Conservation (phyloP, 257 asterid genomes). For the Scutellaria barbata region DNA sequence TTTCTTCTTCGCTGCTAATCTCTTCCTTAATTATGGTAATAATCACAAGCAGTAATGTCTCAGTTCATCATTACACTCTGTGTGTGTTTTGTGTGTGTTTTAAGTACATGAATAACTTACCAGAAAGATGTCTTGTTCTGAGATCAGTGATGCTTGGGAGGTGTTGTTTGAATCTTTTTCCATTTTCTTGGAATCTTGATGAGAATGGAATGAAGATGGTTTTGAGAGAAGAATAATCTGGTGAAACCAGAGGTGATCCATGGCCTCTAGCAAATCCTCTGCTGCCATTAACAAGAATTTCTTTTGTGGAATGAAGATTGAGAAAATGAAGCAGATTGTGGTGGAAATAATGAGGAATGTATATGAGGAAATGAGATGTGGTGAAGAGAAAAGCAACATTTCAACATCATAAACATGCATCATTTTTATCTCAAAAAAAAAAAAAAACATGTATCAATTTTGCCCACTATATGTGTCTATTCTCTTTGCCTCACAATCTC, state of each 20-base stretch:
- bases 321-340: slow-evolving; percentile 15
- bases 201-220: not conserved
- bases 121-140: not conserved
- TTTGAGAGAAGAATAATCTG: slow-evolving; percentile 43
- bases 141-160: no score
- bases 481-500: not conserved
- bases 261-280: slow-evolving; percentile 41
- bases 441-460: slow-evolving; percentile 31
- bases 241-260: slow-evolving; percentile 72
- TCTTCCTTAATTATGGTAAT: slow-evolving; percentile 44
- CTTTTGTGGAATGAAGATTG: not conserved
- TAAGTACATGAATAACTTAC: slow-evolving; percentile 25
- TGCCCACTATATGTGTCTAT: slow-evolving; percentile 28
- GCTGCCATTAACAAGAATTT: slow-evolving; percentile 47
- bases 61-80: no score
- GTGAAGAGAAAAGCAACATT: slow-evolving; percentile 29
- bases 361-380: slow-evolving; percentile 43
- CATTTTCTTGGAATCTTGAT: slow-evolving; percentile 4
- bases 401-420: slow-evolving; percentile 4
- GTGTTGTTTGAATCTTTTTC: no score
- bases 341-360: slow-evolving; percentile 18
- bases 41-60: slow-evolving; percentile 12
- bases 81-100: not conserved
- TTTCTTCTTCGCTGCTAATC: slow-evolving; percentile 34
- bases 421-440: no score